Conservation (phyloP, 2,329 filamentous ascomycete genomes). For the Dryadomyces quercus-mongolicae region DNA sequence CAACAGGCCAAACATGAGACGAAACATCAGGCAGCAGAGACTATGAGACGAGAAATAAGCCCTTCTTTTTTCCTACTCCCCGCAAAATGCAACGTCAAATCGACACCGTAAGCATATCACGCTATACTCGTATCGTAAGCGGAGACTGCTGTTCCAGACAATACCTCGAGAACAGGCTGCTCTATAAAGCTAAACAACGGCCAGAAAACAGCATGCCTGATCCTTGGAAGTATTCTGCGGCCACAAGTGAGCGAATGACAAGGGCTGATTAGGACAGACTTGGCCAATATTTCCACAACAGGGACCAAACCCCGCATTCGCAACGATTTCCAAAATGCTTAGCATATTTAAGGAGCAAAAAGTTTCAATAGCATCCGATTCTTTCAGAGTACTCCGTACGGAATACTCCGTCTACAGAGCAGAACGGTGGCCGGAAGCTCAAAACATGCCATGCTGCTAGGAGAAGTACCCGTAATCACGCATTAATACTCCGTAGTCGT, state of each 20-base stretch:
- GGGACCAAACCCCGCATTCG: background rate
- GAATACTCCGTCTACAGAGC: no score
- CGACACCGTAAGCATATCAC: no score
- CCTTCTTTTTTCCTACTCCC: background rate
- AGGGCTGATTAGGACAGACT: background rate
- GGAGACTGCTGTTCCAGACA: background rate
- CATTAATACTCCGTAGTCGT: background rate
- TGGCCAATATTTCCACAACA: background rate
- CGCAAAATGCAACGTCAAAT: constrained; percentile 2
- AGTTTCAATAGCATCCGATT: background rate
- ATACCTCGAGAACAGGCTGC: background rate
- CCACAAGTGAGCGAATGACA: no score
- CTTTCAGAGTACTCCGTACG: no score
- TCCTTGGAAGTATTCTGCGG: background rate
- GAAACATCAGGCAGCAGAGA: background rate
- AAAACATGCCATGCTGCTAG: no score
- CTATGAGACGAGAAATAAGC: background rate
- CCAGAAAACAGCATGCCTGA: background rate
- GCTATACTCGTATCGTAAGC: background rate
- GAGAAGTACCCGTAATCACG: background rate
- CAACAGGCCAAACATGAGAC: background rate
- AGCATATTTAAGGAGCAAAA: background rate
- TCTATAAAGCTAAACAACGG: background rate
- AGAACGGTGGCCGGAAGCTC: no score
- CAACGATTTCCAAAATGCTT: background rate